phyloP scores from a whole-genome alignment of 2,329 filamentous ascomycete species.

The Fusarium sambucinum region DNA sequence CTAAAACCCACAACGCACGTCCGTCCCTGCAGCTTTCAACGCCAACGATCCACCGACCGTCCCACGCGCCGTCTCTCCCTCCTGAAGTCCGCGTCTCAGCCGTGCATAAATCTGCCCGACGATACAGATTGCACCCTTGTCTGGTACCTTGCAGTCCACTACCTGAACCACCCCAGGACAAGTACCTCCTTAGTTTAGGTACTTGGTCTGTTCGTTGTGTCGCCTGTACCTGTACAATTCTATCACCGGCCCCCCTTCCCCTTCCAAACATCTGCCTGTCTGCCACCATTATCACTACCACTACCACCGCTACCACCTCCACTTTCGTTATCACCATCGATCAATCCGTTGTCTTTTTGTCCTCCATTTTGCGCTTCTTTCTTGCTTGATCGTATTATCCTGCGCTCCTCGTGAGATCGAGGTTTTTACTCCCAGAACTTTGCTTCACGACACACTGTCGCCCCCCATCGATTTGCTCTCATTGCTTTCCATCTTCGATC shows the following conservation, averaged over 20 bases:
- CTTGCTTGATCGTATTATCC: slow-evolving; percentile 26
- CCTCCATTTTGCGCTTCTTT: slow-evolving; percentile 38
- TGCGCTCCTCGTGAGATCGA: slow-evolving; percentile 35
- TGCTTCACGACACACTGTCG: slow-evolving; percentile 29
- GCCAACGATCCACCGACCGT: slow-evolving; percentile 48
- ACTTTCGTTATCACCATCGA: slow-evolving; percentile 43
- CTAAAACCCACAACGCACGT: slow-evolving; percentile 37
- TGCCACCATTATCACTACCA: slow-evolving; percentile 29
- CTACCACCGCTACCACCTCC: slow-evolving; percentile 34
- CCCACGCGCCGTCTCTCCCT: slow-evolving; percentile 48
- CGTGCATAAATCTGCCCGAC: slow-evolving; percentile 47
- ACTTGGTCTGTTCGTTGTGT: slow-evolving; percentile 30
- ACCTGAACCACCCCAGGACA: slow-evolving; percentile 27
- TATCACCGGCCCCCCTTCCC: slow-evolving; percentile 37
- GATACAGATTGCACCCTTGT: slow-evolving; percentile 34
- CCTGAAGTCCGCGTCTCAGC: slow-evolving; percentile 50
- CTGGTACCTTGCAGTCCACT: slow-evolving; percentile 37
- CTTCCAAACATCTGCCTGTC: slow-evolving; percentile 37
- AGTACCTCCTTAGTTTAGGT: slow-evolving; percentile 37
- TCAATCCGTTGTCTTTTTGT: slow-evolving; percentile 38
- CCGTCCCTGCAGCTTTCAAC: slow-evolving; percentile 42
- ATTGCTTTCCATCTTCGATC: slow-evolving; percentile 14
- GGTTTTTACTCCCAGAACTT: slow-evolving; percentile 18
- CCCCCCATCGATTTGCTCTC: slow-evolving; percentile 35
- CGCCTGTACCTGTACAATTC: slow-evolving; percentile 42